A percentile compares a stretch with the other conserved stretches of the same genome.
phyloP scores from a whole-genome alignment of 495 filamentous ascomycete genomes.

The Darksidea phi region DNA sequence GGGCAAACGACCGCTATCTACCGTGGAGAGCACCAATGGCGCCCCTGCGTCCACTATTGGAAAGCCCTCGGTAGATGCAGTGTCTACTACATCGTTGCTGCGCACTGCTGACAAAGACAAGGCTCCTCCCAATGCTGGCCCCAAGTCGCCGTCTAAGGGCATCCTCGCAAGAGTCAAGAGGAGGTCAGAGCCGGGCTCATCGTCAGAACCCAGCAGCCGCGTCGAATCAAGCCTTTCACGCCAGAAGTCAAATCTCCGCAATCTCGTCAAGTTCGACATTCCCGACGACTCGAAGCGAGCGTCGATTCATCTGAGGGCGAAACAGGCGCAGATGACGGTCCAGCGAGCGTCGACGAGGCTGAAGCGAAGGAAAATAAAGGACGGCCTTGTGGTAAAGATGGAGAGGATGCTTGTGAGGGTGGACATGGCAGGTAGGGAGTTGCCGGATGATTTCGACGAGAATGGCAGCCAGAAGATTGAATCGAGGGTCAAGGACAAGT shows the following conservation, averaged over 20 bases:
- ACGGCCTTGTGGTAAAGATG: constrained; percentile 69
- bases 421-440: constrained; percentile 54
- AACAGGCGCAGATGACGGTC: constrained; percentile 36
- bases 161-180: constrained; percentile 27
- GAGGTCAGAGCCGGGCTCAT: constrained; percentile 14
- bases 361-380: constrained; percentile 42
- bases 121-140: constrained; percentile 5
- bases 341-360: constrained; percentile 33
- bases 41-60: constrained; percentile 16
- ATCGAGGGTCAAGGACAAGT: constrained; percentile 62
- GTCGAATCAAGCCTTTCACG: constrained; percentile 5
- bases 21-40: constrained; percentile 30
- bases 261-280: constrained; percentile 36
- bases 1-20: constrained; percentile 29
- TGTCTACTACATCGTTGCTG: constrained; percentile 32
- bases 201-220: not conserved
- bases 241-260: constrained; percentile 26
- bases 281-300: constrained; percentile 37
- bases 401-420: constrained; percentile 73
- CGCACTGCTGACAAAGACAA: constrained; percentile 31
- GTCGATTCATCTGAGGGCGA: constrained; percentile 35
- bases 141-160: constrained; percentile 15
- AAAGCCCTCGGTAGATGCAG: constrained; percentile 30
- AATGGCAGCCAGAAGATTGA: constrained; percentile 63
- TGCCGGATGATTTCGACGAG: constrained; percentile 66